phyloP scores from a whole-genome alignment of 345 rosid species.

The Excoecaria agallocha region DNA sequence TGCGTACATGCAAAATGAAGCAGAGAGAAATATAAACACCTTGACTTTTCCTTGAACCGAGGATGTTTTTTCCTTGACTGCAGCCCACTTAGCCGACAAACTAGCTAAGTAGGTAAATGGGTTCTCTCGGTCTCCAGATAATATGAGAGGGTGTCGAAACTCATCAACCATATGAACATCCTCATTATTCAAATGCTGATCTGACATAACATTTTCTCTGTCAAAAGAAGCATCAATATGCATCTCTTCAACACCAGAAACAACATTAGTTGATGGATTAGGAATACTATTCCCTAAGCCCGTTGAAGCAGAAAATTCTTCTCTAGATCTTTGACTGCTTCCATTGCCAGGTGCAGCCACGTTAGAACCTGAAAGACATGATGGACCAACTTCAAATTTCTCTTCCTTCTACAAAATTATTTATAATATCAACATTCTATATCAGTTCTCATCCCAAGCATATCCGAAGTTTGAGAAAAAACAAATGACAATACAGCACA shows the following conservation, averaged over 20 bases:
- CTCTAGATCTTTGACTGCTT: constrained; percentile 33
- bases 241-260: constrained; percentile 35
- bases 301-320: constrained; percentile 29
- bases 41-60: constrained; percentile 69
- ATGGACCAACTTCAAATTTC: neutral
- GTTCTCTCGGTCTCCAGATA: constrained; percentile 50
- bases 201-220: constrained; percentile 23
- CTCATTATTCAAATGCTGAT: constrained; percentile 34
- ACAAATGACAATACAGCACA: neutral
- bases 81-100: constrained; percentile 76
- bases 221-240: constrained; percentile 31
- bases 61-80: constrained; percentile 43
- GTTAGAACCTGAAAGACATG: constrained; percentile 36
- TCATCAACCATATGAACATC: constrained; percentile 42
- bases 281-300: constrained; percentile 25
- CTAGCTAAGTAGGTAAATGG: constrained; percentile 91
- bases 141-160: constrained; percentile 48
- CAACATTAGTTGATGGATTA: constrained; percentile 41
- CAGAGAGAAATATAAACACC: constrained; percentile 36
- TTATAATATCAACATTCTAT: neutral
- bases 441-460: neutral
- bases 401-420: neutral
- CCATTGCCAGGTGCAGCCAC: constrained; percentile 30
- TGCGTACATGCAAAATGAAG: neutral
- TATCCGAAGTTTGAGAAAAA: neutral